phyloP scores from a whole-genome alignment of 1,139 yeast species.

The Nakaseomyces kungkrabaensis region DNA sequence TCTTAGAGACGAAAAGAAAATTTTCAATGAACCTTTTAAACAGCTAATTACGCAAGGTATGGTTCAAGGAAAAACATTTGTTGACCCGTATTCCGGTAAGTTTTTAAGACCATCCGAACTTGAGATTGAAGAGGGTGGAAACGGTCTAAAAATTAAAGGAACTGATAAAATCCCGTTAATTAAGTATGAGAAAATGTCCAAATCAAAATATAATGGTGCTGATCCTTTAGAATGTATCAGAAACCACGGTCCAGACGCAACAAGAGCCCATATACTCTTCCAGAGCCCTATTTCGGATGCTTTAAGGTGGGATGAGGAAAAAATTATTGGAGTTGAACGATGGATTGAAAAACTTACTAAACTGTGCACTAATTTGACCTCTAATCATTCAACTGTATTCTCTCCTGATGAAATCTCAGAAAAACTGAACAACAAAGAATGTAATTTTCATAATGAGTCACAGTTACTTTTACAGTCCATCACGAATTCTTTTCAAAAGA shows the following conservation, averaged over 20 bases:
- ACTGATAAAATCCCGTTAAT: conserved; percentile 46
- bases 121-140: conserved; percentile 37
- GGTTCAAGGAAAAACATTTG: conserved; percentile 88
- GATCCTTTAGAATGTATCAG: conserved; percentile 72
- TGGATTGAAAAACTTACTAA: conserved; percentile 63
- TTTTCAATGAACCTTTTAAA: conserved; percentile 68
- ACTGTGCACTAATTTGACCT: conserved; percentile 29
- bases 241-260: conserved; percentile 89
- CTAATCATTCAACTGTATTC: conserved; percentile 8
- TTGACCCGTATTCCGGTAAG: conserved; percentile 60
- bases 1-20: conserved; percentile 44
- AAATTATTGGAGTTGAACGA: conserved; percentile 76
- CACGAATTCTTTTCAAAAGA: conserved; percentile 48
- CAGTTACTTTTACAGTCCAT: conserved; percentile 43
- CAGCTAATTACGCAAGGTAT: conserved; percentile 87
- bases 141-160: conserved; percentile 30
- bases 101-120: conserved; percentile 73
- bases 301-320: conserved; percentile 81
- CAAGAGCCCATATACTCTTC: conserved; percentile 87
- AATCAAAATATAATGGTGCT: conserved; percentile 88
- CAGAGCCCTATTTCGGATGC: conserved; percentile 83
- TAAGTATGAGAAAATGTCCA: conserved; percentile 87
- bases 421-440: conserved; percentile 38
- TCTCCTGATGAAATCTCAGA: conserved; percentile 3
- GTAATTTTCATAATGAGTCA: conserved; percentile 46